Base-by-base conservation (phyloP, 2,329 filamentous ascomycete species). In the Fusarium sp. region DNA sequence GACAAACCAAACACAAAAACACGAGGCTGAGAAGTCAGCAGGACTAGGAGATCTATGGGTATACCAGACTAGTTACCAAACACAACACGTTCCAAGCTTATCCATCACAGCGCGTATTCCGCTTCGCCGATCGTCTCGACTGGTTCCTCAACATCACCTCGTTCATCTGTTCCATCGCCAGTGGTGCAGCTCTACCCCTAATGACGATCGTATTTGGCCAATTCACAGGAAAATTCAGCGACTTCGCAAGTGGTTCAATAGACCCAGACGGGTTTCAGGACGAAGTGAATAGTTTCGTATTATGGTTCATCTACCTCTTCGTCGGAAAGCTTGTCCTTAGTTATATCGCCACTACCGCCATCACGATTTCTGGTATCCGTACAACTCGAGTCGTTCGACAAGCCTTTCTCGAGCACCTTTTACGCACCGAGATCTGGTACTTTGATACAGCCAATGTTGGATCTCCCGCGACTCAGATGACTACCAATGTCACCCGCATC, bases 401-500 rank as follows among this genome's bases (percentile, higher is more conserved):
- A 5, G 7, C 19, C 7, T 66, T 64, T 15, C 24, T 67, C 2
- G 44, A 61, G 9, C 52, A 53, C 1, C 47, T 59, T 2, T 40
- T 66, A 6, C 48, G 64, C 7, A 66, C 64, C 4, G 64, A 67
- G 25, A 61, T 67, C 2, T 60, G 48, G 43, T 67, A 48, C 12
- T 67, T 67, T 4, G 64, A 67, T 10, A 57, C 47, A 0, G 57
- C 52, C 6, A 52, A 53, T 9, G 46, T 53, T 11, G 56, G 55
- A 35, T 60, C 50, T 2, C 53, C 56, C 19, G 57, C 53, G 2
- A 80, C 79, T 1, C 79, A 55, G 25, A 53, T 61, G 40, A 67
- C 59, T 0, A 67, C 78, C 3, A 81, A 78, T 48, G 76, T 76
- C 6, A 74, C 75, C 1, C 70, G 75, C 5, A 75, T 80, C 39